A percentile compares a stretch with the other conserved stretches of the same genome.
Conservation (phyloP, 257 asterid species). For the Solanum chaucha region DNA sequence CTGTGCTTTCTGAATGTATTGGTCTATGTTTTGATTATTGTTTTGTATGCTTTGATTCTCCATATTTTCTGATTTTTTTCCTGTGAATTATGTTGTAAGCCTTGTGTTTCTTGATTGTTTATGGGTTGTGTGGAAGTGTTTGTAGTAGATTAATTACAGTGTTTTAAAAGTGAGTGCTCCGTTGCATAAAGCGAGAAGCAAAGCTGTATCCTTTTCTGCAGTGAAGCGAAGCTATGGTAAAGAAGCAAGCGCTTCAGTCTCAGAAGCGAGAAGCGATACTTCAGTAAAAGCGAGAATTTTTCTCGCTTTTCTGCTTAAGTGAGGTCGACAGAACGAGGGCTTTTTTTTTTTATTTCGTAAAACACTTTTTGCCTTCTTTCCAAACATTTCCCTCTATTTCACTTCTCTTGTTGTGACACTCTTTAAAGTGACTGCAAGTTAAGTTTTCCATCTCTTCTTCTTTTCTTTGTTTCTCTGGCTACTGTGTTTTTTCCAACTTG, state of each 20-base stretch:
- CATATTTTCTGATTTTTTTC: neutral
- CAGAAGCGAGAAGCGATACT: neutral
- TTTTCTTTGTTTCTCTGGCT: no score
- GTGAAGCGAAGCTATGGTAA: neutral
- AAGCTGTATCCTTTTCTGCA: no score
- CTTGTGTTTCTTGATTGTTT: neutral
- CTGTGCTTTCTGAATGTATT: neutral
- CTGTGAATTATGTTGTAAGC: neutral
- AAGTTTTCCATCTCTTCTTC: no score
- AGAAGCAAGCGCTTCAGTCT: neutral
- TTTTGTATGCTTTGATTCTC: neutral
- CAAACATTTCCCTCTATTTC: no score
- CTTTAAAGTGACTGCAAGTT: neutral
- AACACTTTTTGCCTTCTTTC: neutral
- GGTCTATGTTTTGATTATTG: neutral
- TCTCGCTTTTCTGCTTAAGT: neutral
- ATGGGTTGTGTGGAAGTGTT: neutral
- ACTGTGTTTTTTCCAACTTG: no score
- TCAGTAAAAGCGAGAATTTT: neutral
- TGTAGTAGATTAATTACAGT: neutral
- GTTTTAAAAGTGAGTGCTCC: neutral
- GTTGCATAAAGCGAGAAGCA: neutral
- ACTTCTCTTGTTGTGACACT: no score
- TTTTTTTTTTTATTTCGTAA: no score
- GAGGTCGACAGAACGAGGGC: neutral